Base-by-base conservation (phyloP, 306 rosid species). In the Quercus mongolica region DNA sequence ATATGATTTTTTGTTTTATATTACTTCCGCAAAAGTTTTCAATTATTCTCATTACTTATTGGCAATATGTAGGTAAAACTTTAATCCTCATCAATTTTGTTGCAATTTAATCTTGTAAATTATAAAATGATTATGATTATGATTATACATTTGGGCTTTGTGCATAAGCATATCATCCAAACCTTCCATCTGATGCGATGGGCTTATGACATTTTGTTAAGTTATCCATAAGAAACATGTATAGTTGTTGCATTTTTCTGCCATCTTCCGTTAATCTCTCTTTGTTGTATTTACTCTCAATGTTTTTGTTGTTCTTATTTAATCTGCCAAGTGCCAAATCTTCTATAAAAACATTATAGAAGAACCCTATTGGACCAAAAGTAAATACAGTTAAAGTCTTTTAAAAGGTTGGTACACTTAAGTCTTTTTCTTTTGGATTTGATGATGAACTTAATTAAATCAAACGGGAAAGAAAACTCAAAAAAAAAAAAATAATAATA, bases 1-100 rank as follows among this genome's bases (percentile, higher is more conserved):
- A 25, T 25, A 25, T 25, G 26, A 1, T 1, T 25, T 25, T 25
- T 25, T 25, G 26, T 25, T 25, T 25, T 25, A 25, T 25, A 25
- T 25, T 25, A 1, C 26, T 25, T 25, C 26, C 26, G 0, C 26
- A 25, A 25, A 25, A 25, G 26, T 25, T 25, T 25, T 25, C 26
- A 25, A 68, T 87, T 95, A 56, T 92, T 95, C 79, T 76, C 97
- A 3, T 75, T 84, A 11, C 98, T 94, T 71, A 92, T 94, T 67
- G 97, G 97, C 73, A 94, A 94, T 81, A 88, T 94, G 94, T 97
- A 92, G 98, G 98, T 92, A 83, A 84, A 62, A 23, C 10, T 54
- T 44, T 41, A 28, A 78, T 75, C 73, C 56, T 65, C 7, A 52
- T 52, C 14, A 49, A 46, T 72, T 69, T 4, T 31, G 52, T 67